Conservation (phyloP, 2,329 filamentous ascomycete species). For the Colletotrichum sp. region DNA sequence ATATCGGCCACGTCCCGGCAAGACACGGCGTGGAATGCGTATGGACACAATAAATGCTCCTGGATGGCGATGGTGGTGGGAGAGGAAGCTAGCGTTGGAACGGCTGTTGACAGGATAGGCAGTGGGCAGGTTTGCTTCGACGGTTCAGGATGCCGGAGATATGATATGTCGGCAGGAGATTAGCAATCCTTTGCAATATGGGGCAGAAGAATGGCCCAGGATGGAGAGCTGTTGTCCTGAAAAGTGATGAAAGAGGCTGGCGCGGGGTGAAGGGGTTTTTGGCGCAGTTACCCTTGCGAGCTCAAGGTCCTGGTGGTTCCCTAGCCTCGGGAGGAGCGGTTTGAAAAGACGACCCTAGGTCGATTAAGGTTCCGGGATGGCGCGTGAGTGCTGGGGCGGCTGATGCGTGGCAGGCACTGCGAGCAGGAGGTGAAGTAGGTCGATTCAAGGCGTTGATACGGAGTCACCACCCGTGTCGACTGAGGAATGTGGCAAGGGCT, state of each 20-base stretch:
- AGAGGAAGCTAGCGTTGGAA: background rate
- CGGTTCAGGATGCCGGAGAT: background rate
- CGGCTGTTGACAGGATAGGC: background rate
- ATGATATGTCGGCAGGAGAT: background rate
- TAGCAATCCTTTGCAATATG: background rate
- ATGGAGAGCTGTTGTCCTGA: background rate
- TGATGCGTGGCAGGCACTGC: slow-evolving; percentile 12
- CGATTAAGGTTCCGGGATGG: slow-evolving; percentile 20
- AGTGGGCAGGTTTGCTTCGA: background rate
- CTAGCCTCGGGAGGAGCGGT: slow-evolving; percentile 9
- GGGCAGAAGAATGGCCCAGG: background rate
- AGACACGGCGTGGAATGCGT: slow-evolving; percentile 1
- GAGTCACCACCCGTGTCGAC: background rate
- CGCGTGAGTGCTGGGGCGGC: slow-evolving; percentile 9
- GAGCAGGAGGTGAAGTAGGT: background rate
- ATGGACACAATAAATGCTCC: background rate
- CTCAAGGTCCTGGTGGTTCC: slow-evolving; percentile 8
- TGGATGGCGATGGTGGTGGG: background rate
- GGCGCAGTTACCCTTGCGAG: slow-evolving; percentile 1
- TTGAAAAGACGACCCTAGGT: slow-evolving; percentile 5
- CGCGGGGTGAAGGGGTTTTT: slow-evolving; percentile 12
- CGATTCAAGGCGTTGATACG: slow-evolving; percentile 3
- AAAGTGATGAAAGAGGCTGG: slow-evolving; percentile 12
- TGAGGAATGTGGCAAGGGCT: slow-evolving; percentile 14
- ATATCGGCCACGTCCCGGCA: background rate